phyloP scores from a whole-genome alignment of 1,284 basidiomycete genomes.

The Xerocomus cyaneibrunnescens region DNA sequence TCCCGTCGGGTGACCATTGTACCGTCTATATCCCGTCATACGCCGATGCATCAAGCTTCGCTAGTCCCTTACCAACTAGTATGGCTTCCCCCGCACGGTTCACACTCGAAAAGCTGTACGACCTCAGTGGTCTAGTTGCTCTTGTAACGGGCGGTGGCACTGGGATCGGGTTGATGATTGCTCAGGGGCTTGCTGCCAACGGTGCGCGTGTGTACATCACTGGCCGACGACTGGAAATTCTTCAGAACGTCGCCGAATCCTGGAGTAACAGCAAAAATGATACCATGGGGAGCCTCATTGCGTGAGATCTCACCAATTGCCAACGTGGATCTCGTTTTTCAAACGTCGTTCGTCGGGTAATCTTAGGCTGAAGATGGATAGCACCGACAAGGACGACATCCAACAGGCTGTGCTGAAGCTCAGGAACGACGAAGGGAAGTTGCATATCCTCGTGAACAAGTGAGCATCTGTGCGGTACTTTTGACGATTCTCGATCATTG shows the following conservation, averaged over 20 bases:
- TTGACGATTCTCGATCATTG: slow-evolving; percentile 2
- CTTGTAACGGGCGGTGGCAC: slow-evolving; percentile 81
- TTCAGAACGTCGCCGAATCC: slow-evolving; percentile 52
- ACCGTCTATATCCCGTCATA: no score
- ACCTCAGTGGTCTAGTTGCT: slow-evolving; percentile 62
- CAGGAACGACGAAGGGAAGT: slow-evolving; percentile 52
- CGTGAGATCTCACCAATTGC: slow-evolving; percentile 45
- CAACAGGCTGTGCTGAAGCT: slow-evolving; percentile 48
- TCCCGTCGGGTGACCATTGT: no score
- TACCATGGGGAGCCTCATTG: slow-evolving; percentile 49
- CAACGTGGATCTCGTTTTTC: neutral
- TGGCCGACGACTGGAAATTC: slow-evolving; percentile 61
- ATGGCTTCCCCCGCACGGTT: slow-evolving; percentile 30
- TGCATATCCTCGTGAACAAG: slow-evolving; percentile 84
- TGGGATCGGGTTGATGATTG: slow-evolving; percentile 77
- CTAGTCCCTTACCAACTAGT: slow-evolving; percentile 5
- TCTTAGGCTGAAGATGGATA: slow-evolving; percentile 64
- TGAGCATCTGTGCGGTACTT: slow-evolving; percentile 34
- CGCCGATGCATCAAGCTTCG: no score
- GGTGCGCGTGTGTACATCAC: slow-evolving; percentile 84
- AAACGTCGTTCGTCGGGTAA: neutral
- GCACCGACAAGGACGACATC: slow-evolving; percentile 69
- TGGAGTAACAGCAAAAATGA: slow-evolving; percentile 44
- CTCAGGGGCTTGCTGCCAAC: slow-evolving; percentile 70
- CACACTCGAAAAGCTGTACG: slow-evolving; percentile 47